Evolutionary conservation across 1,284 basidiomycete genomes (phyloP), one percentile per base, ranked within the genome.

Genomic region (Microstroma glucosiphilum): DNA sequence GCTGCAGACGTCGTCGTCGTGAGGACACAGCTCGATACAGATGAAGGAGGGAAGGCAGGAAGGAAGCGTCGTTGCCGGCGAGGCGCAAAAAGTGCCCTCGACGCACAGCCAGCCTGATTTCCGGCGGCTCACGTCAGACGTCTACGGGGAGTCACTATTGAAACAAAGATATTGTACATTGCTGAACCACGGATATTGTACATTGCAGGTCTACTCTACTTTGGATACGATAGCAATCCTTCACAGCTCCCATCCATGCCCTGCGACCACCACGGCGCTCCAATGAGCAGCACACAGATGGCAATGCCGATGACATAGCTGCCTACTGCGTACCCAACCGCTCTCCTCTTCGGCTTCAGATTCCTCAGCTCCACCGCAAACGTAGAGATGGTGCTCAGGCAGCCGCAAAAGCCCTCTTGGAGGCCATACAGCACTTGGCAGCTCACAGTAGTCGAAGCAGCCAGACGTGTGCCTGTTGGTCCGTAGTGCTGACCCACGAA

Each of bases 381-480:
- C 12, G 93, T 98, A 80, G 90, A 92, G 65, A 99, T 85, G 0
- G 96, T 99, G 3, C 89, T 93, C 68, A 98, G 82, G 80, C 91
- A 92, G 8, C 93, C 96, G 76, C 93, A 97, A 76, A 92, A 96
- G 1, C 96, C 96, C 74, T 96, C 90, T 40, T 84, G 83, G 30
- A 98, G 81, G 0, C 72, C 76, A 12, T 71, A 64, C 17, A 76
- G 61, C 0, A 69, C 75, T 21, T 69, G 43, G 48, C 76, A 78
- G 0, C 62, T 66, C n/a, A 68, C 62, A 17, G 17, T 19, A 2
- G 59, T 65, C 41, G 58, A 46, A 0, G 60, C 59, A n/a, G 46
- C 46, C n/a, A 23, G 46, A 48, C 17, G 46, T 23, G 4, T 64
- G 62, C 4, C 56, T 60, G 6, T 12, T 0, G 59, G 55, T 8